Base-by-base conservation (phyloP, 371 early-diverging fungal species). In the Phascolomyces articulosus region DNA sequence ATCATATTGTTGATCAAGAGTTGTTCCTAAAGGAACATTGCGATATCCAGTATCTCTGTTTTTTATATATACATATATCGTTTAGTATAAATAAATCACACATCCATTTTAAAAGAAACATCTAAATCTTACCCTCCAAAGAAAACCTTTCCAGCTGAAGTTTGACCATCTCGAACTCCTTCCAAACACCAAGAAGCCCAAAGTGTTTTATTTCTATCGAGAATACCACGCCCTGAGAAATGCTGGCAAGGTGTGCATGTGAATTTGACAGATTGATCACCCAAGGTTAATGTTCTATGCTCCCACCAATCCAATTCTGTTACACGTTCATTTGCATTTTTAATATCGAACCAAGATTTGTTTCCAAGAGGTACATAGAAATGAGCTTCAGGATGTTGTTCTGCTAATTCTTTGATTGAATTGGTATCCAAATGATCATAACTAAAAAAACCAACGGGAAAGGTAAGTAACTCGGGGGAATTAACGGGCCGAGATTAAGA, bases 281-380 rank as follows among this genome's bases (percentile, higher is more conserved):
- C 77, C 61, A 27, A 69, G 53, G 55, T 18, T 3, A 87, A 66
- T 9, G 77, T 70, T 40, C 83, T 79, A 29, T 74, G 75, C 53
- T 92, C 90, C 92, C 92, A 92, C 94, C 94, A 94, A 72, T 94
- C 94, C 41, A 83, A 77, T 57, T 93, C 90, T 7, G 67, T 85
- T 16, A 84, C 84, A 11, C 69, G 55, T 2, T 78, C 67, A 18
- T 68, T 67, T 60, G 85, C 84, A 8, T 83, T 85, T 10, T 82
- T 53, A 0, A 80, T 69, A 11, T 73, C 62, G 26, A 94, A 88
- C 83, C 89, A 89, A 3, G 63, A 31, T 40, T 85, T 85, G 71
- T 91, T 92, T 9, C 92, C 93, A 10, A 94, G 77, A 16, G 94
- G 92, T 3, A 91, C 91, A 64, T 85, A 90, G 58, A 87, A 92